Conservation (phyloP, 495 filamentous ascomycete genomes). For the Podospora australis region DNA sequence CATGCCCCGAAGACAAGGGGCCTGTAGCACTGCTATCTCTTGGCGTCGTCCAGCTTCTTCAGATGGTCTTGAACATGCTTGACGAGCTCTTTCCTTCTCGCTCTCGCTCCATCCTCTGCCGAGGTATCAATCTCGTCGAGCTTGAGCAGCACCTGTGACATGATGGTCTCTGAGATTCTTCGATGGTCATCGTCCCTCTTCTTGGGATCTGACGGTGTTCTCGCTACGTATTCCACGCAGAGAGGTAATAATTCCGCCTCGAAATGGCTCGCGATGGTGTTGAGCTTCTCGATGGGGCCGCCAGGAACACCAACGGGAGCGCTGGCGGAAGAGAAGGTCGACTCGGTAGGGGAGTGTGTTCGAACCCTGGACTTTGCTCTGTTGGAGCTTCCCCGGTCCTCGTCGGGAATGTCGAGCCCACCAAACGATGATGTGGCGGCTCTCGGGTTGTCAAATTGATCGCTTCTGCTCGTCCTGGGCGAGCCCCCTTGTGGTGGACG, state of each 20-base stretch:
- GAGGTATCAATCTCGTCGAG: slow-evolving; percentile 75
- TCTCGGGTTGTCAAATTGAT: slow-evolving; percentile 28
- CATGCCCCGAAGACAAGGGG: no score
- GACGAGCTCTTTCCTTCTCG: slow-evolving; percentile 67
- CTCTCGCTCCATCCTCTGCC: slow-evolving; percentile 56
- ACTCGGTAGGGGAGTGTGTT: slow-evolving; percentile 20
- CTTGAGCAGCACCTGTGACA: slow-evolving; percentile 79
- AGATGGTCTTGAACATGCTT: slow-evolving; percentile 63
- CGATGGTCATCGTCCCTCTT: slow-evolving; percentile 71
- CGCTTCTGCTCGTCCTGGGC: slow-evolving; percentile 19
- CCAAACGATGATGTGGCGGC: slow-evolving; percentile 32
- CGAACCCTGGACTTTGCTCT: slow-evolving; percentile 23
- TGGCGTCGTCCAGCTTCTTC: slow-evolving; percentile 52
- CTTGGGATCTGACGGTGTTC: slow-evolving; percentile 64
- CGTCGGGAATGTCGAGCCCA: slow-evolving; percentile 19
- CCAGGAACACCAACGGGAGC: slow-evolving; percentile 30
- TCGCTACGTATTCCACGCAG: slow-evolving; percentile 54
- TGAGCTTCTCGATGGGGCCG: slow-evolving; percentile 62
- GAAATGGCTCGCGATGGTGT: slow-evolving; percentile 60
- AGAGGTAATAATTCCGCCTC: slow-evolving; percentile 59
- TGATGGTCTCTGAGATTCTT: slow-evolving; percentile 72
- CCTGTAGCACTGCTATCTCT: background rate
- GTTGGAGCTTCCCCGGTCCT: slow-evolving; percentile 9
- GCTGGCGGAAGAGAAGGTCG: slow-evolving; percentile 18
- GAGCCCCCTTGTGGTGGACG: slow-evolving; percentile 11